Conservation (phyloP, 805 yeast species). For the Wickerhamomyces kurtzmanii region DNA sequence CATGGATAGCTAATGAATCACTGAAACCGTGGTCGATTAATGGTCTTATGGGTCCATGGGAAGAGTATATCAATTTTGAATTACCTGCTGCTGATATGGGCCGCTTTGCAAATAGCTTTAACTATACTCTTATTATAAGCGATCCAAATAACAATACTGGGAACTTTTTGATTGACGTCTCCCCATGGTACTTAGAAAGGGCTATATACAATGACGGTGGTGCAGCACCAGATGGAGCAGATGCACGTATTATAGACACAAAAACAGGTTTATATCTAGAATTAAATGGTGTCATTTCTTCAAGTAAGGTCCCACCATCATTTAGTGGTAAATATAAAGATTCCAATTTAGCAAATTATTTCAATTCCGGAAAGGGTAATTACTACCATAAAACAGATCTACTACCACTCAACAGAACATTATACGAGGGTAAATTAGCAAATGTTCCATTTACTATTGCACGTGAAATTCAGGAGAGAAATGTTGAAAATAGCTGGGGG, state of each 20-base stretch:
- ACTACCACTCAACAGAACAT: constrained; percentile 40
- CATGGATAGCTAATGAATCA: constrained; percentile 42
- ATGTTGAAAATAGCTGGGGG: constrained; percentile 16
- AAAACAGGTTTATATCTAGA: constrained; percentile 53
- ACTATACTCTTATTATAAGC: constrained; percentile 32
- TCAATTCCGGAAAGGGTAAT: constrained; percentile 31
- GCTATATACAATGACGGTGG: constrained; percentile 35
- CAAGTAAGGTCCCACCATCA: constrained; percentile 14
- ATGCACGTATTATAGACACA: constrained; percentile 50
- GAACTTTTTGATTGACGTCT: constrained; percentile 34
- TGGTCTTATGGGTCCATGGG: constrained; percentile 45
- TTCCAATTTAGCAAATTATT: constrained; percentile 12
- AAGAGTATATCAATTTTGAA: constrained; percentile 38
- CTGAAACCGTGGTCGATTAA: constrained; percentile 40
- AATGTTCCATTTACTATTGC: constrained; percentile 32
- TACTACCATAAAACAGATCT: constrained; percentile 38
- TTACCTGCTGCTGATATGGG: constrained; percentile 37
- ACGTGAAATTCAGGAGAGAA: constrained; percentile 26
- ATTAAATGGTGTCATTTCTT: constrained; percentile 33
- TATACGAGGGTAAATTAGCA: constrained; percentile 48
- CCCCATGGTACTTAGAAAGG: constrained; percentile 40
- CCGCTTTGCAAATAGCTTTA: constrained; percentile 34
- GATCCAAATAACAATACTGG: constrained; percentile 37
- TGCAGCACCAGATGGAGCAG: constrained; percentile 32
- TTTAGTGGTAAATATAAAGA: constrained; percentile 5